A percentile compares a stretch with the other conserved stretches of the same genome.
These are phyloP conservation scores for Pyrus bretschneideri DNA, from an alignment of 306 rosid genomes.

Conservation along the genomic window DNA sequence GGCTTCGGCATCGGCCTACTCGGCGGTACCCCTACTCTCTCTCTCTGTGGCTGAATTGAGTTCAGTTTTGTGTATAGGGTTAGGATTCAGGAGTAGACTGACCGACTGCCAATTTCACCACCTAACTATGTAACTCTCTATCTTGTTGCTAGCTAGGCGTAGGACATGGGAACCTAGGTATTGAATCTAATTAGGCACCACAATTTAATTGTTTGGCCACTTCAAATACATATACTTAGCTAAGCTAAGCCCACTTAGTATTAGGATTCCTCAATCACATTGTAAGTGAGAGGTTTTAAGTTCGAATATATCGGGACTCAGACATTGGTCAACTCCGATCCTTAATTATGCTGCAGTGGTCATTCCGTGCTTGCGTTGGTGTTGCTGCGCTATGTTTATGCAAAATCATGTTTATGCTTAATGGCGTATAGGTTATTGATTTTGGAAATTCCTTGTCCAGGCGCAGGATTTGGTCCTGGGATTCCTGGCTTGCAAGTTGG, in stretches of 20 bases:
- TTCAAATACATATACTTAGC: too few relatives aligned
- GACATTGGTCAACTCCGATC: too few relatives aligned
- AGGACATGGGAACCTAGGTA: too few relatives aligned
- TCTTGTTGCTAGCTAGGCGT: neutral
- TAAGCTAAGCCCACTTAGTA: too few relatives aligned
- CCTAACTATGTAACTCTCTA: neutral
- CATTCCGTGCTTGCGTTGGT: neutral
- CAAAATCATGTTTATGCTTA: neutral
- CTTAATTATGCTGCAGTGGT: neutral
- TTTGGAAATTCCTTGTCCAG: slow-evolving; percentile 28
- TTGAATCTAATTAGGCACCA: too few relatives aligned
- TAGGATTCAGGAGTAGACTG: neutral
- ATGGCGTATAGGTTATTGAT: neutral
- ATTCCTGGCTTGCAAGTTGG: slow-evolving; percentile 83
- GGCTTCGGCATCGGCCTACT: slow-evolving; percentile 84
- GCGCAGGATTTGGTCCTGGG: slow-evolving; percentile 86
- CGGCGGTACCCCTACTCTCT: slow-evolving; percentile 42
- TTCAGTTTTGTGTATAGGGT: neutral
- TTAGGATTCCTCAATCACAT: too few relatives aligned
- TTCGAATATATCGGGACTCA: too few relatives aligned
- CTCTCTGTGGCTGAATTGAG: neutral
- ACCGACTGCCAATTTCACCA: neutral
- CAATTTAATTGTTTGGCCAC: too few relatives aligned
- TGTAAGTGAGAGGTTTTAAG: too few relatives aligned
- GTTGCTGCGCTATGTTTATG: neutral